phyloP scores from a whole-genome alignment of 768 basidiomycete species.

The Boletus fagicola region DNA sequence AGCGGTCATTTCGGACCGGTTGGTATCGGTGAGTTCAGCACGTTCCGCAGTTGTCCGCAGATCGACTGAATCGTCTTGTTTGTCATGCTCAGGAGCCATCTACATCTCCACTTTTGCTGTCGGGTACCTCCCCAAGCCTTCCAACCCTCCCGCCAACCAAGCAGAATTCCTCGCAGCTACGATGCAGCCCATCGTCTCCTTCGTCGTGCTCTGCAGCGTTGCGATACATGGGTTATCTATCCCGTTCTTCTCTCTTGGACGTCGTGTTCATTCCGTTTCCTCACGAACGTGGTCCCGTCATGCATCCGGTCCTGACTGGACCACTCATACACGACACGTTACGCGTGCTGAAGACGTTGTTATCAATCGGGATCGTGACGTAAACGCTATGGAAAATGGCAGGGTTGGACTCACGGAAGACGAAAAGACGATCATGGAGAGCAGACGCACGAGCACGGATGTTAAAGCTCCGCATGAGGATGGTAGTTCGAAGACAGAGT shows the following conservation, averaged over 20 bases:
- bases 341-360: conserved; percentile 73
- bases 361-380: conserved; percentile 73
- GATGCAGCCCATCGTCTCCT: conserved; percentile 92
- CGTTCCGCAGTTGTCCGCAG: neutral
- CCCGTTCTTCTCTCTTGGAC: conserved; percentile 88
- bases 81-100: conserved; percentile 59
- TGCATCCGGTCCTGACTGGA: conserved; percentile 76
- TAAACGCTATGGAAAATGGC: conserved; percentile 50
- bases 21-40: conserved; percentile 54
- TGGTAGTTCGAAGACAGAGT: conserved; percentile 9
- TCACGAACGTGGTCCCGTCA: conserved; percentile 89
- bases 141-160: conserved; percentile 50
- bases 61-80: conserved; percentile 2
- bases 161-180: conserved; percentile 63
- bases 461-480: conserved; percentile 7
- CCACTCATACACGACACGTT: conserved; percentile 71
- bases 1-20: conserved; percentile 95
- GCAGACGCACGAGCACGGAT: conserved; percentile 22
- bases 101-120: conserved; percentile 89
- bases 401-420: conserved; percentile 31
- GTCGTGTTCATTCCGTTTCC: conserved; percentile 76
- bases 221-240: conserved; percentile 89
- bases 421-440: conserved; percentile 29
- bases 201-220: conserved; percentile 92
- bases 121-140: conserved; percentile 49